Percentiles rank a stretch among this genome's conserved stretches.
Conservation (phyloP, 2,329 filamentous ascomycete species). For the Penicillium glabrum region DNA sequence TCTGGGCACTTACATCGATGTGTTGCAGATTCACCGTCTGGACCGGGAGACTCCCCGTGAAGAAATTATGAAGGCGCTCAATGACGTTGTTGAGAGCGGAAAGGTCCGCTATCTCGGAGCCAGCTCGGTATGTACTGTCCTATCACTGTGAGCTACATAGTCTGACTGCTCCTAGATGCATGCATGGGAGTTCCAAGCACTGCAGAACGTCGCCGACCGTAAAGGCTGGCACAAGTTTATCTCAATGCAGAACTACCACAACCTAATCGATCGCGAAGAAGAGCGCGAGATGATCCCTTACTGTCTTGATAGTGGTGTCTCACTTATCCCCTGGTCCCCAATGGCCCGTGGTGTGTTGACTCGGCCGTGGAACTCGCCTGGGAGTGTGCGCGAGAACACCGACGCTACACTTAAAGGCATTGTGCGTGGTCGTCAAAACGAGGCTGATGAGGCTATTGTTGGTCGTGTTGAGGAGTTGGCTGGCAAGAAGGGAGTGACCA, state of each 20-base stretch:
- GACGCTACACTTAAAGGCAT: background rate
- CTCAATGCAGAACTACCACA: constrained; percentile 55
- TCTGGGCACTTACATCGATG: constrained; percentile 56
- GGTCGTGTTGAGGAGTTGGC: constrained; percentile 59
- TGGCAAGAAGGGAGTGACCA: constrained; percentile 57
- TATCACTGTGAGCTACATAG: background rate
- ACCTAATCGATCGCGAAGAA: constrained; percentile 49
- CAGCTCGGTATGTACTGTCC: constrained; percentile 28
- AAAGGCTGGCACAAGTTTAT: constrained; percentile 53
- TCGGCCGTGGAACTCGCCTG: constrained; percentile 32
- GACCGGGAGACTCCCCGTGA: constrained; percentile 53
- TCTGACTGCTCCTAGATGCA: constrained; percentile 40
- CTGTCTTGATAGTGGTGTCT: constrained; percentile 39
- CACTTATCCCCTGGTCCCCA: constrained; percentile 42
- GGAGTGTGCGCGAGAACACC: background rate
- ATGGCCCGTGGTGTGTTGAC: constrained; percentile 48
- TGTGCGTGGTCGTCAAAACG: background rate
- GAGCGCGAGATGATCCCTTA: constrained; percentile 49
- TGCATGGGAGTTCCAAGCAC: constrained; percentile 52
- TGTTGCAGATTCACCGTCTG: constrained; percentile 56
- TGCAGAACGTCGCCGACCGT: constrained; percentile 50
- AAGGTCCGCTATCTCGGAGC: constrained; percentile 40
- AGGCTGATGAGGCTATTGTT: constrained; percentile 52
- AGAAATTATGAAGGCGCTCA: constrained; percentile 54
- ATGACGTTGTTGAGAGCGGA: constrained; percentile 41